phyloP scores from a whole-genome alignment of 371 early-diverging fungal genomes.

The Mucor lusitanicus region DNA sequence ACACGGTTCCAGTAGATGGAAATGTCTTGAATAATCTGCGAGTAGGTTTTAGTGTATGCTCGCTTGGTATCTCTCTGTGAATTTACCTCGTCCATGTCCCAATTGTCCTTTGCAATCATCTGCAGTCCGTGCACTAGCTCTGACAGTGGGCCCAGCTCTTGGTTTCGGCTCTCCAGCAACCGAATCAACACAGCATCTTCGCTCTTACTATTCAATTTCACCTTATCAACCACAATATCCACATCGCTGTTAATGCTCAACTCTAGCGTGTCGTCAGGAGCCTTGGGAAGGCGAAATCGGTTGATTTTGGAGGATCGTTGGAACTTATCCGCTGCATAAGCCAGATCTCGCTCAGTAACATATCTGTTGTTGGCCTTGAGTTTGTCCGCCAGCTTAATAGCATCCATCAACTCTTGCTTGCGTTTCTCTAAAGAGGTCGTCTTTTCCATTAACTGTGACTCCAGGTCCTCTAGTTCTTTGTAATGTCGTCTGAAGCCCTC shows the following conservation, averaged over 20 bases:
- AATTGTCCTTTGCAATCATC: constrained; percentile 1
- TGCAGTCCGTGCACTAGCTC: constrained; percentile 7
- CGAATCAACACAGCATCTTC: constrained; percentile 2
- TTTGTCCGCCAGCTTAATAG: background rate
- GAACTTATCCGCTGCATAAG: background rate
- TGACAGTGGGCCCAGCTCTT: background rate
- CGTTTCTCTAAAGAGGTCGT: background rate
- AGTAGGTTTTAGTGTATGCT: background rate
- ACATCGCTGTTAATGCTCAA: constrained; percentile 2
- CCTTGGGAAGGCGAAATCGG: background rate
- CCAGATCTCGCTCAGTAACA: background rate
- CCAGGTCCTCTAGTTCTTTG: background rate
- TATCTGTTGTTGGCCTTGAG: background rate
- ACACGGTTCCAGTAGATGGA: constrained; percentile 12
- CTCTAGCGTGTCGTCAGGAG: background rate
- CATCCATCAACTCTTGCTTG: background rate
- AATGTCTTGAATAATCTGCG: constrained; percentile 8
- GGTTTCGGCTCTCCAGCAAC: background rate
- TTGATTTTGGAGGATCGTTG: background rate
- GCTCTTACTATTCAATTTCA: background rate
- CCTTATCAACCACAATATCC: background rate
- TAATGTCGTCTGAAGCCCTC: background rate
- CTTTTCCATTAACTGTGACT: background rate
- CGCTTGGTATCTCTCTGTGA: background rate
- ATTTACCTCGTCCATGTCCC: constrained; percentile 8